Conservation (phyloP, 73 alveolate genomes). For the Effrenium voratum region DNA sequence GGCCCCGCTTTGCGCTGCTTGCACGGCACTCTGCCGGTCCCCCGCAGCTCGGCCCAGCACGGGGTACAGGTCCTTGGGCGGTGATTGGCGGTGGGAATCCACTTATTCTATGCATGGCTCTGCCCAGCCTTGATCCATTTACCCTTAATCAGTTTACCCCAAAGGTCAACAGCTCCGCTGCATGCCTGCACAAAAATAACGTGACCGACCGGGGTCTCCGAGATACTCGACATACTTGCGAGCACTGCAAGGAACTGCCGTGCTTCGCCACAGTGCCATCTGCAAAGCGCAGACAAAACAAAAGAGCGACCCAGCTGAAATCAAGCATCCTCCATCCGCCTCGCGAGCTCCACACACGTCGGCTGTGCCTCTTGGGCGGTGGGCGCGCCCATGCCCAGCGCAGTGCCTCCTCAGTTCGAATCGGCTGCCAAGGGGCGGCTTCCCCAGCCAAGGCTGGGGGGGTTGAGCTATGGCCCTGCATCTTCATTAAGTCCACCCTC, state of each 20-base stretch:
- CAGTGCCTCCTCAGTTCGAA: not conserved
- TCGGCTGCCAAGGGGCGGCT: not conserved
- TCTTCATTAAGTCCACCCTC: too few species aligned
- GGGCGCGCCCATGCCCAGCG: not conserved
- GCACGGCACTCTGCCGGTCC: constrained; percentile 74
- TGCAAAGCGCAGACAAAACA: not conserved
- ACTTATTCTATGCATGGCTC: too few species aligned
- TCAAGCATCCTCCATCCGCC: constrained; percentile 63
- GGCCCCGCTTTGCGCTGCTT: constrained; percentile 37
- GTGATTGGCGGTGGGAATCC: too few species aligned
- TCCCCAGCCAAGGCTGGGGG: not conserved
- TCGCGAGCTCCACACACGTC: constrained; percentile 61
- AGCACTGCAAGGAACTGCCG: too few species aligned
- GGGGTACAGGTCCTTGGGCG: constrained; percentile 74
- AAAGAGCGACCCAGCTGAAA: not conserved
- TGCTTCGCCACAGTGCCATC: too few species aligned
- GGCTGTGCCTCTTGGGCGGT: constrained; percentile 78
- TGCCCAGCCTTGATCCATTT: too few species aligned
- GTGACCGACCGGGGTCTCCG: too few species aligned
- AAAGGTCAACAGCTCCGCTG: too few species aligned
- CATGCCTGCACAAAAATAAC: too few species aligned
- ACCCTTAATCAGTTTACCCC: too few species aligned
- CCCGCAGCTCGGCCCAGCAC: constrained; percentile 87
- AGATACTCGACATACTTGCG: too few species aligned
- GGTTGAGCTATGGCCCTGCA: too few species aligned